These are phyloP conservation scores for Fusarium illudens DNA, from an alignment of 2,329 filamentous ascomycete species.

Conservation along the genomic window DNA sequence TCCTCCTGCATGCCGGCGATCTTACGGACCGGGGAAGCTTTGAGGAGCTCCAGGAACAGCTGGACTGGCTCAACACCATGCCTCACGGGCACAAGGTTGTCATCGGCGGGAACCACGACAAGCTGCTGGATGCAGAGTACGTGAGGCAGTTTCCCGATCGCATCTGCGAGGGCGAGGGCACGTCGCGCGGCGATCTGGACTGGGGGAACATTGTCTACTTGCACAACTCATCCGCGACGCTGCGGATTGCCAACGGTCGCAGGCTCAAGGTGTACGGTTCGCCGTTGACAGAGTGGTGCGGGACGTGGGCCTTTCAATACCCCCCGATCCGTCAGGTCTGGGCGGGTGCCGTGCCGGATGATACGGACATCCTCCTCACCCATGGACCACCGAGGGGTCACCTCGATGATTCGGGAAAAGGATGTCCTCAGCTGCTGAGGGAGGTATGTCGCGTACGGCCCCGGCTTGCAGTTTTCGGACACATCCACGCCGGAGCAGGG, in stretches of 20 bases:
- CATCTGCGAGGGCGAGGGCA: neutral
- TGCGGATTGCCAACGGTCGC: constrained; percentile 42
- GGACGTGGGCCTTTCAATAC: constrained; percentile 55
- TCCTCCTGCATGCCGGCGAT: constrained; percentile 22
- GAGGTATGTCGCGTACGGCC: constrained; percentile 46
- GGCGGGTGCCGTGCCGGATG: constrained; percentile 25
- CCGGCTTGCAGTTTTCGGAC: constrained; percentile 49
- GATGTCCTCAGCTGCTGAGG: constrained; percentile 43
- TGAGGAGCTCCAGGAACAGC: constrained; percentile 13
- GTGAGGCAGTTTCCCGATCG: neutral
- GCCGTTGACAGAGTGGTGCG: constrained; percentile 45
- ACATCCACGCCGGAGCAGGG: constrained; percentile 44
- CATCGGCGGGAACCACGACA: constrained; percentile 20
- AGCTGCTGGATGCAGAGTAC: constrained; percentile 9
- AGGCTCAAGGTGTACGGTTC: constrained; percentile 47
- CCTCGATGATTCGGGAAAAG: constrained; percentile 46
- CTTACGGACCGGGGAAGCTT: constrained; percentile 17
- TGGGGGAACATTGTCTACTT: constrained; percentile 50
- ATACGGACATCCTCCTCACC: constrained; percentile 50
- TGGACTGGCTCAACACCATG: constrained; percentile 6
- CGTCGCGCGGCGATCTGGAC: constrained; percentile 27
- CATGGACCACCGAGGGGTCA: constrained; percentile 50
- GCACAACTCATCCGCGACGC: constrained; percentile 37
- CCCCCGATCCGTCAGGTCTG: constrained; percentile 19
- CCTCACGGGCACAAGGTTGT: constrained; percentile 17